Conservation (phyloP, 805 yeast genomes). For the Sungouiozyma ichnusensis region DNA sequence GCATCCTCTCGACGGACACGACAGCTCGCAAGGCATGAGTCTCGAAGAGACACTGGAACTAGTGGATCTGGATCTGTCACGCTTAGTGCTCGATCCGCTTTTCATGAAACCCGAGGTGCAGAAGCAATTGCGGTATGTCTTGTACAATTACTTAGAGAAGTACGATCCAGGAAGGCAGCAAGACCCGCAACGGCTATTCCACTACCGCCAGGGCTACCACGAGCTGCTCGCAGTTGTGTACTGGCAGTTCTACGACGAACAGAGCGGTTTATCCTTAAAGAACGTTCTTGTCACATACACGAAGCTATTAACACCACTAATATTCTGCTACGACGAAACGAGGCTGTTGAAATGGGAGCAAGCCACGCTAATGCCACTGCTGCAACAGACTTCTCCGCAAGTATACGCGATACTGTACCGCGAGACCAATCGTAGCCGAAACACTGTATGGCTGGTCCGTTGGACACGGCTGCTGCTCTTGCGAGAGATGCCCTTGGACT, state of each 20-base stretch:
- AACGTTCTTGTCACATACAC: constrained; percentile 17
- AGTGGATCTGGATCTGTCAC: constrained; percentile 21
- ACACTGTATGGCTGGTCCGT: constrained; percentile 24
- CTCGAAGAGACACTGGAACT: constrained; percentile 21
- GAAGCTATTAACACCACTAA: constrained; percentile 20
- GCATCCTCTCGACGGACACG: constrained; percentile 7
- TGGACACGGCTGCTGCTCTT: constrained; percentile 26
- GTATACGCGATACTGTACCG: constrained; percentile 10
- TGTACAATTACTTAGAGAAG: constrained; percentile 15
- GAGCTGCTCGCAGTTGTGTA: constrained; percentile 23
- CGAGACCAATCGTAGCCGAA: background rate
- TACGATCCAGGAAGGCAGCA: background rate
- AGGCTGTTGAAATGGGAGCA: constrained; percentile 20
- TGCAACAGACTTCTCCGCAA: constrained; percentile 12
- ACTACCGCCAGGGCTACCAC: constrained; percentile 27
- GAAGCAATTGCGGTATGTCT: constrained; percentile 18
- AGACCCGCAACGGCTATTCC: background rate
- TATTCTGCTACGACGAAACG: constrained; percentile 19
- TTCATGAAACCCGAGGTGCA: constrained; percentile 12
- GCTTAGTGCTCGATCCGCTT: constrained; percentile 19
- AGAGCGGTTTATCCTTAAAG: constrained; percentile 4
- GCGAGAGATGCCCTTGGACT: constrained; percentile 21
- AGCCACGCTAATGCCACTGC: constrained; percentile 13
- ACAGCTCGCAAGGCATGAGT: constrained; percentile 4
- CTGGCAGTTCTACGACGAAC: constrained; percentile 14